These are phyloP conservation scores for Babesia ovis DNA, from an alignment of 169 alveolate genomes.

Conservation along the genomic window DNA sequence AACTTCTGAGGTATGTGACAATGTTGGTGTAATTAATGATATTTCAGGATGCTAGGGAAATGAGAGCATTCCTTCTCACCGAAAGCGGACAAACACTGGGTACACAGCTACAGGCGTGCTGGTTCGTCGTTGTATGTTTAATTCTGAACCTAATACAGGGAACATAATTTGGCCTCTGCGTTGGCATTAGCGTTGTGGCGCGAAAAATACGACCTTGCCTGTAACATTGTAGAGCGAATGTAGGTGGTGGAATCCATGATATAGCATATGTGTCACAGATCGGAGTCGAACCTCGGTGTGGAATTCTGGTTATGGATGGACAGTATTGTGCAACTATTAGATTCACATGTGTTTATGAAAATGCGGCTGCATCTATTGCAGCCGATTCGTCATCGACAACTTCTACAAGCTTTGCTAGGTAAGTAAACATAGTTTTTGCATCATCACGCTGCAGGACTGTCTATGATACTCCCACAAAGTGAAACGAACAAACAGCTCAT, in stretches of 20 bases:
- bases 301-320: slow-evolving; percentile 73
- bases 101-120: slow-evolving; percentile 66
- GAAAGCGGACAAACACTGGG: slow-evolving; percentile 53
- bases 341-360: slow-evolving; percentile 73
- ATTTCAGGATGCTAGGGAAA: slow-evolving; percentile 66
- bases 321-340: slow-evolving; percentile 72
- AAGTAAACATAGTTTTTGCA: background rate
- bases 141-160: background rate
- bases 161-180: slow-evolving; percentile 66
- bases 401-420: slow-evolving; percentile 73
- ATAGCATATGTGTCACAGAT: slow-evolving; percentile 5
- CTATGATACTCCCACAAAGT: slow-evolving; percentile 67
- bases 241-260: slow-evolving; percentile 1
- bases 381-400: slow-evolving; percentile 69
- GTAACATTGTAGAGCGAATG: slow-evolving; percentile 53
- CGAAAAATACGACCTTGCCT: slow-evolving; percentile 74
- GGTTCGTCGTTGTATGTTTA: slow-evolving; percentile 28
- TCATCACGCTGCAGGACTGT: slow-evolving; percentile 26
- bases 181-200: slow-evolving; percentile 76
- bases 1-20: slow-evolving; percentile 60
- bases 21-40: background rate
- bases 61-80: slow-evolving; percentile 66
- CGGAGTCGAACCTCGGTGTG: slow-evolving; percentile 17
- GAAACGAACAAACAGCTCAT: slow-evolving; percentile 60
- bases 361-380: slow-evolving; percentile 74